phyloP scores from a whole-genome alignment of 2,329 filamentous ascomycete genomes.

The Ophiocordyceps camponoti-floridani region DNA sequence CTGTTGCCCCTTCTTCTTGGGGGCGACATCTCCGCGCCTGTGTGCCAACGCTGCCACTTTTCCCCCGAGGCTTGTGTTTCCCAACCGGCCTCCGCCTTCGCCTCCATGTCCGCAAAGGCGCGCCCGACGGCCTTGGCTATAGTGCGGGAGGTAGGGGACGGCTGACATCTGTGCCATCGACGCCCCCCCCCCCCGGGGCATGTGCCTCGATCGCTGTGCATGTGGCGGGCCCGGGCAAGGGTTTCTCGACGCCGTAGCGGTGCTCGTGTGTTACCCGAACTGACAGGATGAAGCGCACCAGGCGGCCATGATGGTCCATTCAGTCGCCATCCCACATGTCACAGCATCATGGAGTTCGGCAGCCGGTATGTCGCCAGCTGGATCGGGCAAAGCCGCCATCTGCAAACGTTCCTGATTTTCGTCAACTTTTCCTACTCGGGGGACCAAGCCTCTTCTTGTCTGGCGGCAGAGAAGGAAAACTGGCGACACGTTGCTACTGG shows the following conservation, averaged over 20 bases:
- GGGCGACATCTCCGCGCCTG: neutral
- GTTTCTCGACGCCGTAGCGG: no score
- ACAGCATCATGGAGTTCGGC: neutral
- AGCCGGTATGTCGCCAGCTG: neutral
- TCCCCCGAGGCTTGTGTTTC: neutral
- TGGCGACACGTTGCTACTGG: neutral
- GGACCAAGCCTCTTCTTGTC: neutral
- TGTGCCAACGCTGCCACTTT: neutral
- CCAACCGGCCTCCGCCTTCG: no score
- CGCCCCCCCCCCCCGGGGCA: neutral
- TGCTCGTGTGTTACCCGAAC: neutral
- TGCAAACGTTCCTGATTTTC: neutral
- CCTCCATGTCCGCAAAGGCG: neutral
- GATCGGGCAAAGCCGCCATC: neutral
- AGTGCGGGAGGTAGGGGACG: neutral
- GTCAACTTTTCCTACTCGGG: neutral
- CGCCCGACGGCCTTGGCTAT: neutral
- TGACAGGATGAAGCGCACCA: neutral
- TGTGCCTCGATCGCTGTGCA: no score
- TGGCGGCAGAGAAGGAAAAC: neutral
- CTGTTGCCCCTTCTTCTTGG: no score
- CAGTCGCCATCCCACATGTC: neutral
- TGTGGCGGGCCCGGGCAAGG: no score
- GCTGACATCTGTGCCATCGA: neutral
- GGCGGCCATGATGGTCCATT: neutral